Conservation (phyloP, 129 eudicot genomes). For the Lactuca sativa region DNA sequence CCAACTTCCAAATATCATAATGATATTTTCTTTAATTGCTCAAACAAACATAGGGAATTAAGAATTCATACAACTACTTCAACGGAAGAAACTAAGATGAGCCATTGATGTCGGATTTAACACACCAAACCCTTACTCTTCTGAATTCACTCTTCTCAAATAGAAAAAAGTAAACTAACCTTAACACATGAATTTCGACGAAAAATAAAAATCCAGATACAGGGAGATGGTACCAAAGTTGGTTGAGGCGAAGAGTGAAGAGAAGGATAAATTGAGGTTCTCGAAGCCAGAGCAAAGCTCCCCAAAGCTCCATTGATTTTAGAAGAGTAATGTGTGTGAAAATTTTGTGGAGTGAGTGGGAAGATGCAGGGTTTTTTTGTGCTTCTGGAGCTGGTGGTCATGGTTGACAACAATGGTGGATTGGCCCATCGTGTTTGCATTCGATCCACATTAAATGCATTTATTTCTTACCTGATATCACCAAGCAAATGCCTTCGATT, state of each 20-base stretch:
- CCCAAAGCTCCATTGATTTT: constrained; percentile 56
- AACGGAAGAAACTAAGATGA: constrained; percentile 27
- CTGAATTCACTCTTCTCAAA: constrained; percentile 36
- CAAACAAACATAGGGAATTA: neutral
- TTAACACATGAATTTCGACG: neutral
- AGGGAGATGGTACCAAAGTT: constrained; percentile 31
- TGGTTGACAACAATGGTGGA: constrained; percentile 12
- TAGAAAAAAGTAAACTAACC: neutral
- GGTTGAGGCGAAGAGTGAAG: constrained; percentile 35
- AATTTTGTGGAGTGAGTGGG: constrained; percentile 10
- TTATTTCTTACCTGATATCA: constrained; percentile 8
- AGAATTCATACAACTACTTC: constrained; percentile 3
- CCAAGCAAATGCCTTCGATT: too few relatives aligned
- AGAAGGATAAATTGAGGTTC: constrained; percentile 48
- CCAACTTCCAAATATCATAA: too few relatives aligned
- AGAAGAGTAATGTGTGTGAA: neutral
- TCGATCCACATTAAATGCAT: constrained; percentile 31
- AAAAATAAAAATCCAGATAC: neutral
- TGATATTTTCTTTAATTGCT: neutral
- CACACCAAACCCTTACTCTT: constrained; percentile 48
- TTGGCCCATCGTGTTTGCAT: constrained; percentile 24
- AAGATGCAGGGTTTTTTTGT: neutral
- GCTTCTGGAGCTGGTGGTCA: constrained; percentile 4
- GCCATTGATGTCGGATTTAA: constrained; percentile 41
- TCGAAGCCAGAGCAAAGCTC: too few relatives aligned